phyloP scores from a whole-genome alignment of 805 yeast species.

The Cyberlindnera saturnus region DNA sequence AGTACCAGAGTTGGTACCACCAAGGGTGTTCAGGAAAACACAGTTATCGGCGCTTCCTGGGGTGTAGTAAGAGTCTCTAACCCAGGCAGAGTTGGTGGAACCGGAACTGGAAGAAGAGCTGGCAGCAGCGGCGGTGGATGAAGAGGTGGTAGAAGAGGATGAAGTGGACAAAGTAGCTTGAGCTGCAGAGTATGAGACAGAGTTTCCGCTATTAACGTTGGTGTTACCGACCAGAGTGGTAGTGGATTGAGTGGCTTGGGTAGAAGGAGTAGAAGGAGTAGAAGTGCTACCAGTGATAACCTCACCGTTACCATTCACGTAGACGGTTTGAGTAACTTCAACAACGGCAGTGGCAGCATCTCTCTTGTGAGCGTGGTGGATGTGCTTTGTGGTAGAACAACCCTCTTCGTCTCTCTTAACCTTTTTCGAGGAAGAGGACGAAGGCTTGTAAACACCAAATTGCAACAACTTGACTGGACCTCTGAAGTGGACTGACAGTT shows the following conservation, averaged over 20 bases:
- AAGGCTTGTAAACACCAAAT: constrained; percentile 86
- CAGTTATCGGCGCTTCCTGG: constrained; percentile 69
- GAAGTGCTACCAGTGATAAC: constrained; percentile 21
- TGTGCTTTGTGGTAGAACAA: constrained; percentile 27
- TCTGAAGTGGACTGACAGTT: constrained; percentile 82
- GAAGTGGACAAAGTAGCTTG: constrained; percentile 16
- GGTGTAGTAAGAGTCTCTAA: constrained; percentile 66
- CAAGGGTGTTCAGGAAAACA: constrained; percentile 80
- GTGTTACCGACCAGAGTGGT: constrained; percentile 6
- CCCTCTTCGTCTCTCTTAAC: constrained; percentile 35
- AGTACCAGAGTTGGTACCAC: constrained; percentile 86
- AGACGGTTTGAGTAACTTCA: constrained; percentile 74
- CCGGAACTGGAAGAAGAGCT: constrained; percentile 27
- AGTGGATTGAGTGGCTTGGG: constrained; percentile 20
- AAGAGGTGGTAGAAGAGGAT: constrained; percentile 25
- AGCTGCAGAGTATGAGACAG: constrained; percentile 11
- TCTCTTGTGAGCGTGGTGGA: constrained; percentile 50
- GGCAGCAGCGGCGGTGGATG: constrained; percentile 26
- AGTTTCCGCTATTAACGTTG: background rate
- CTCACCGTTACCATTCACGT: constrained; percentile 54
- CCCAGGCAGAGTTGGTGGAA: constrained; percentile 51
- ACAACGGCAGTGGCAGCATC: constrained; percentile 56
- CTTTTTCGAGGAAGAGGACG: constrained; percentile 34
- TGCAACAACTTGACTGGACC: constrained; percentile 78
- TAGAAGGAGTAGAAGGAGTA: constrained; percentile 17